phyloP scores from a whole-genome alignment of 2,329 filamentous ascomycete genomes.

The Microcyclospora tardicrescens region DNA sequence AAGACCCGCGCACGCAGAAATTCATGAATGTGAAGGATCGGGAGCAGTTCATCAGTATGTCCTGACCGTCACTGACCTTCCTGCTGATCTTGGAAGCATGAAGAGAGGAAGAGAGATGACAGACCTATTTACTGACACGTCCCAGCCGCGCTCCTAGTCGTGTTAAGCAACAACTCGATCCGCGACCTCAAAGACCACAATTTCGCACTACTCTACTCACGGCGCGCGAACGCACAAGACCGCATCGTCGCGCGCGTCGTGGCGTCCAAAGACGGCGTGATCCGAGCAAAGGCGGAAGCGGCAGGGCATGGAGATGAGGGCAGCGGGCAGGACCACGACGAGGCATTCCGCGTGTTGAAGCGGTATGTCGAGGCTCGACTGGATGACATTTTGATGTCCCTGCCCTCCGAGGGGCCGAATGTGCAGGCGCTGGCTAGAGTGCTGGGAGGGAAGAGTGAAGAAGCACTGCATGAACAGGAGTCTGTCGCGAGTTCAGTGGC shows the following conservation, averaged over 20 bases:
- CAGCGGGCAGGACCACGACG: conserved; percentile 10
- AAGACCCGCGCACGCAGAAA: too few relatives aligned
- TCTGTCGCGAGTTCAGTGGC: conserved; percentile 2
- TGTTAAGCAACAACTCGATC: conserved; percentile 9
- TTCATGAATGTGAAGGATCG: conserved; percentile 8
- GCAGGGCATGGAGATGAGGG: background rate
- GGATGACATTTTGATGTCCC: background rate
- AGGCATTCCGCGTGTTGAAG: conserved; percentile 14
- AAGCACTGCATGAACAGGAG: too few relatives aligned
- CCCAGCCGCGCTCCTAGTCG: conserved; percentile 8
- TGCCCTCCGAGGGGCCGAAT: too few relatives aligned
- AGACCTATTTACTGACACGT: background rate
- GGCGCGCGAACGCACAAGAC: conserved; percentile 4
- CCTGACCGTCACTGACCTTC: background rate
- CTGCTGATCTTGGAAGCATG: background rate
- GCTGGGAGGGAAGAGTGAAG: too few relatives aligned
- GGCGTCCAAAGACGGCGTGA: conserved; percentile 9
- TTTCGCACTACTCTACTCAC: conserved; percentile 15
- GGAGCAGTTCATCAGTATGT: conserved; percentile 10
- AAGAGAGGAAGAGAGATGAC: too few relatives aligned
- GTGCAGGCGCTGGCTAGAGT: too few relatives aligned
- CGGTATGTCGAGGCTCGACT: conserved; percentile 13
- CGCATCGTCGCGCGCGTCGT: conserved; percentile 13
- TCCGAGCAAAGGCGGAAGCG: conserved; percentile 15
- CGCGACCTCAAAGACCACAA: conserved; percentile 8